A percentile compares a stretch with the other conserved stretches of the same genome.
Conservation (phyloP, 2,329 filamentous ascomycete genomes). For the Aspergillus caelatus region DNA sequence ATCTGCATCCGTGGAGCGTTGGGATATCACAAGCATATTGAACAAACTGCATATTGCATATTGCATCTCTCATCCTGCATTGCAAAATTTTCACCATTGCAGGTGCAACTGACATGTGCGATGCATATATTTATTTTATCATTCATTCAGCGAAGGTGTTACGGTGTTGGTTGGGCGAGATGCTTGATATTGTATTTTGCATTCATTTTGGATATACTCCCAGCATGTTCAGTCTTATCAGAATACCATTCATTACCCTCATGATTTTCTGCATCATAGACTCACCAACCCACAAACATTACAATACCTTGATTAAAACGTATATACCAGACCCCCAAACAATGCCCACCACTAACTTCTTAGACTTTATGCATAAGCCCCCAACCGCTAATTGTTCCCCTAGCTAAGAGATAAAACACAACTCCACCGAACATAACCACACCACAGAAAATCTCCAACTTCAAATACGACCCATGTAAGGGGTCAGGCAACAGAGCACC, state of each 20-base stretch:
- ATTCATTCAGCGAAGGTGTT: constrained; percentile 30
- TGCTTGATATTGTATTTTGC: not conserved
- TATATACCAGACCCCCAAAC: not conserved
- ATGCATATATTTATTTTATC: constrained; percentile 4
- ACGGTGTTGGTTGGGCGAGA: constrained; percentile 3
- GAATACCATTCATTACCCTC: not conserved
- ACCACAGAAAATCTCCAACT: constrained; percentile 30
- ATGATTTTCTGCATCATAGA: not conserved
- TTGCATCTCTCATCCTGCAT: not conserved
- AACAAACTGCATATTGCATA: constrained; percentile 9
- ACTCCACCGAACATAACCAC: constrained; percentile 30
- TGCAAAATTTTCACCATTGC: not conserved
- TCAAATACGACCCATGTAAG: constrained; percentile 28
- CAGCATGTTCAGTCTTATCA: not conserved
- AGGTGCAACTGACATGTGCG: not conserved
- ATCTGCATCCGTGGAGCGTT: constrained; percentile 14
- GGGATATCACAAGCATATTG: not conserved
- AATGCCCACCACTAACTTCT: not conserved
- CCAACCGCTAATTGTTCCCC: constrained; percentile 27
- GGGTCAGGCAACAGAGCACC: constrained; percentile 31
- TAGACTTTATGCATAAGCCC: constrained; percentile 27
- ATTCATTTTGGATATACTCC: constrained; percentile 1
- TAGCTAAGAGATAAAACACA: constrained; percentile 27
- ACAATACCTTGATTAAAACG: not conserved
- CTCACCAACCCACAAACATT: not conserved